Percentiles rank a stretch among this genome's conserved stretches.
phyloP scores from a whole-genome alignment of 2,329 filamentous ascomycete species.

The Colletotrichum australisinense region DNA sequence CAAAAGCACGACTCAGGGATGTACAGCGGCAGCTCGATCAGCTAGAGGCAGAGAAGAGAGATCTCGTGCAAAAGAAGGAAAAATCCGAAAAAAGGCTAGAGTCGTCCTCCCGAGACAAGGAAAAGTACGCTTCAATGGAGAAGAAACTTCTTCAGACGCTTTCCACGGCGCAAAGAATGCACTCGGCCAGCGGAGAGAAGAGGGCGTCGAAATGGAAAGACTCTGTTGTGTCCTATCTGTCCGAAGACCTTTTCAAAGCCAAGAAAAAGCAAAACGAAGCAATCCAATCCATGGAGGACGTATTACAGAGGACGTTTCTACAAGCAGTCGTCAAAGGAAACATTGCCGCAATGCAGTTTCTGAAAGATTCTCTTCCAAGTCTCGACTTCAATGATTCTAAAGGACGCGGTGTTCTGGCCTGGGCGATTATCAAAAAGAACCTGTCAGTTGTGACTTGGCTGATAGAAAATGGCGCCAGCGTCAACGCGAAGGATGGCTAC shows the following conservation, averaged over 20 bases:
- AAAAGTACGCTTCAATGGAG: not conserved
- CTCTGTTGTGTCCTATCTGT: not conserved
- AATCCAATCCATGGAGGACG: not conserved
- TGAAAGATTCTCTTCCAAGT: not conserved
- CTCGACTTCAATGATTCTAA: not conserved
- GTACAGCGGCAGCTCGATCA: not conserved
- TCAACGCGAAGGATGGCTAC: no score
- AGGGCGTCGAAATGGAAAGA: not conserved
- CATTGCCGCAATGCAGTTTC: not conserved
- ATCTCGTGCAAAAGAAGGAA: not conserved
- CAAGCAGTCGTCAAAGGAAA: not conserved
- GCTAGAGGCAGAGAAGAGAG: not conserved
- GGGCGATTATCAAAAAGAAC: not conserved
- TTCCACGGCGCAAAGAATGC: not conserved
- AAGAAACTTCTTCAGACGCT: not conserved
- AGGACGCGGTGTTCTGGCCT: not conserved
- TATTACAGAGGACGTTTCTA: not conserved
- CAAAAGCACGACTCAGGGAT: not conserved
- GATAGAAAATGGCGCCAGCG: not conserved
- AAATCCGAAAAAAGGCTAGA: not conserved
- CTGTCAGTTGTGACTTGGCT: not conserved
- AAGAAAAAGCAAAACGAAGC: not conserved
- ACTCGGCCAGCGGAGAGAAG: not conserved
- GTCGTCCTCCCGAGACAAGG: no score
- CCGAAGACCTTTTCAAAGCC: not conserved